phyloP scores from a whole-genome alignment of 2,329 filamentous ascomycete genomes.

The Polychaeton citri region DNA sequence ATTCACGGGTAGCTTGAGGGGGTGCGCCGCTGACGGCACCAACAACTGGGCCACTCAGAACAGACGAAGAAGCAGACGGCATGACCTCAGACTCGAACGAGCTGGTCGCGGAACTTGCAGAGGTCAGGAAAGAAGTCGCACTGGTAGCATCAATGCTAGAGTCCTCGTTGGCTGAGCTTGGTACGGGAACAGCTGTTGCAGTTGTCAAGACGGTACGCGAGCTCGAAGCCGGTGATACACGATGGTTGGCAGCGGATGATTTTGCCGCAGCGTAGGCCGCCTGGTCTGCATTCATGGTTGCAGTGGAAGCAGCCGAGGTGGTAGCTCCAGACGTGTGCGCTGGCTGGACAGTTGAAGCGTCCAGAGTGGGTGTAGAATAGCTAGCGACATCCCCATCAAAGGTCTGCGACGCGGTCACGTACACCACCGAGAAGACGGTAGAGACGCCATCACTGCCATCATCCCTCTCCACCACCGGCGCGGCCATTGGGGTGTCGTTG shows the following conservation, averaged over 20 bases:
- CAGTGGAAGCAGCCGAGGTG: neutral
- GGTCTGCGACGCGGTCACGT: slow-evolving; percentile 38
- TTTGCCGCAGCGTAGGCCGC: neutral
- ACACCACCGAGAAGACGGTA: slow-evolving; percentile 33
- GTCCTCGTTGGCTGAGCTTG: neutral
- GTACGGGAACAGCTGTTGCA: neutral
- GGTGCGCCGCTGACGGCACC: neutral
- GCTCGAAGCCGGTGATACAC: neutral
- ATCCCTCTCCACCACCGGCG: neutral
- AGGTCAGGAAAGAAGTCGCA: neutral
- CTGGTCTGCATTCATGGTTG: neutral
- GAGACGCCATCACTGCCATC: slow-evolving; percentile 10
- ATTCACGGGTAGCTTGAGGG: neutral
- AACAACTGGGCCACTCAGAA: neutral
- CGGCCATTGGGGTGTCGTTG: neutral
- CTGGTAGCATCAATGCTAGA: neutral
- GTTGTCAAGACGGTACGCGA: neutral
- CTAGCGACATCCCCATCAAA: slow-evolving; percentile 33
- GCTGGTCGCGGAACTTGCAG: neutral
- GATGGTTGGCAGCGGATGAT: neutral
- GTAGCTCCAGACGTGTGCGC: neutral
- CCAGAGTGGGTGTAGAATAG: slow-evolving; percentile 11
- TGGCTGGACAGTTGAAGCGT: neutral
- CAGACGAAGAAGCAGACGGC: neutral
- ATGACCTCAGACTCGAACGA: too few species aligned